These are phyloP conservation scores for Cupressus sempervirens DNA, from an alignment of 75 land plant species.

Conservation along the genomic window DNA sequence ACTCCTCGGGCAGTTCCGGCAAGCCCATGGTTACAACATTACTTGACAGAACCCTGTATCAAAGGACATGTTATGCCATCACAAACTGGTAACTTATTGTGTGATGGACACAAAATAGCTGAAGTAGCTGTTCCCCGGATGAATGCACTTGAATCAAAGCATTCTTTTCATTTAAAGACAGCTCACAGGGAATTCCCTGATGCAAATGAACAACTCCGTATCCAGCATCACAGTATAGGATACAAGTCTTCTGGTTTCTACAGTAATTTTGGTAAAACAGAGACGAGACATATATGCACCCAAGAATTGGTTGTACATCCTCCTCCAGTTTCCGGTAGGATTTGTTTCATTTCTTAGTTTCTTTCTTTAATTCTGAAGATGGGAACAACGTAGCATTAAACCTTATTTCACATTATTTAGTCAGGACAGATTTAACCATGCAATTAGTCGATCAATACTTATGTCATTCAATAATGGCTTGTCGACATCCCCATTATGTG, in stretches of 20 bases:
- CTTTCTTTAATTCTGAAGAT: not conserved
- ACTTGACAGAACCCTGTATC: not conserved
- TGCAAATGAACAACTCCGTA: not conserved
- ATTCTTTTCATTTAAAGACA: not conserved
- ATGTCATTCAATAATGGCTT: not conserved
- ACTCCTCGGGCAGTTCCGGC: not conserved
- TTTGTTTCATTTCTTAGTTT: not conserved
- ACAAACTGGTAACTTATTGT: not conserved
- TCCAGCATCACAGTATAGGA: not conserved
- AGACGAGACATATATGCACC: not conserved
- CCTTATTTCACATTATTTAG: not conserved
- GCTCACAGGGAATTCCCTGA: not conserved
- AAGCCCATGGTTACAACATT: constrained; percentile 11
- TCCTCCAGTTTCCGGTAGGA: not conserved
- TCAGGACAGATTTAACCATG: not conserved
- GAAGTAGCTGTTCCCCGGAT: not conserved
- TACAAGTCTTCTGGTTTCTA: not conserved
- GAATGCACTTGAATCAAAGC: not conserved
- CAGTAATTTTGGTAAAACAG: not conserved
- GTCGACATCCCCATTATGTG: not conserved
- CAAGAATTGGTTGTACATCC: not conserved
- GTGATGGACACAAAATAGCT: not conserved
- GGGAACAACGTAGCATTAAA: not conserved
- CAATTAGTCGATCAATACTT: not conserved
- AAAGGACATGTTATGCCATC: not conserved